These are phyloP conservation scores for Quercus lobata DNA, from an alignment of 331 rosid species.

Conservation along the genomic window DNA sequence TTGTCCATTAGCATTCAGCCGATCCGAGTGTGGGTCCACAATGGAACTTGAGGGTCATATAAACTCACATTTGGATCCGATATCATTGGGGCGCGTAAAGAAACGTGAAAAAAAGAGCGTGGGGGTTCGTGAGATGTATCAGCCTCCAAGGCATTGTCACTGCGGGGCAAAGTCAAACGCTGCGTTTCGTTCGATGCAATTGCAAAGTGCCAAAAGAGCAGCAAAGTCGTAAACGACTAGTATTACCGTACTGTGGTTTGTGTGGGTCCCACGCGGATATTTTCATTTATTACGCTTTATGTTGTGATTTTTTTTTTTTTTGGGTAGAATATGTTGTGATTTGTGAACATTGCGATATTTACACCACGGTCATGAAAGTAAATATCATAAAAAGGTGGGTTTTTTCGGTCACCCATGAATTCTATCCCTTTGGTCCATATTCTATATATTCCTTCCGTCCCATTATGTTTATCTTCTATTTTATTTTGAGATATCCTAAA, in stretches of 20 bases:
- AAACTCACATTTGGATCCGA: too few relatives aligned
- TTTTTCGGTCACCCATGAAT: not conserved
- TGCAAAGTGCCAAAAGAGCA: not conserved
- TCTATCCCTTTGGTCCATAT: not conserved
- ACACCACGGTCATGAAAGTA: too few relatives aligned
- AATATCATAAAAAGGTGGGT: too few relatives aligned
- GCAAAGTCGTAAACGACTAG: too few relatives aligned
- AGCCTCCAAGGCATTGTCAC: not conserved
- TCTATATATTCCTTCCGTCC: fast-evolving
- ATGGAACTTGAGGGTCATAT: too few relatives aligned
- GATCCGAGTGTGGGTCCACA: not conserved
- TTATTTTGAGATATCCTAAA: too few relatives aligned
- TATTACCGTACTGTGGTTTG: too few relatives aligned
- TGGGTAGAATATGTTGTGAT: too few relatives aligned
- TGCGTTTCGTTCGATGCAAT: slow-evolving; percentile 16
- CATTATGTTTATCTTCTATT: fast-evolving
- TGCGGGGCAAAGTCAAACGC: slow-evolving; percentile 15
- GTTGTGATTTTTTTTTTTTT: too few relatives aligned
- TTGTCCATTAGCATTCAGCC: not conserved
- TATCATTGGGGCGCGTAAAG: not conserved
- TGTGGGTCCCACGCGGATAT: too few relatives aligned
- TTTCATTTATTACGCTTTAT: too few relatives aligned
- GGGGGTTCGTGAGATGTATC: not conserved
- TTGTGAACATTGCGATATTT: too few relatives aligned
- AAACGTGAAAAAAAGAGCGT: not conserved